Evolutionary conservation across 192 early-diverging fungal species (phyloP).

Genomic region (Glomus cerebriforme): DNA sequence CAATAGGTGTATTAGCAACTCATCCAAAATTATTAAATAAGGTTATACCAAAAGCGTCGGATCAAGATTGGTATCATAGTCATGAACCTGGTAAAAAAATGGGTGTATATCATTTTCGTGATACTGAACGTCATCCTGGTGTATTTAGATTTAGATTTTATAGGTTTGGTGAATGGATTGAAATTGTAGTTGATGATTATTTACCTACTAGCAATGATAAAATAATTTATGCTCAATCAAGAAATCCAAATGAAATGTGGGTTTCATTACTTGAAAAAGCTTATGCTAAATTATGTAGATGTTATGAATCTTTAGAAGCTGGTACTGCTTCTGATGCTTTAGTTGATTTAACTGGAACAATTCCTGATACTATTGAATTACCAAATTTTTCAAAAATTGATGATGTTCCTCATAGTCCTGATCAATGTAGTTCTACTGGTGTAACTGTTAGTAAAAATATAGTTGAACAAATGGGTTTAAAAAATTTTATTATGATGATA

Average conservation of each 20-base stretch:
- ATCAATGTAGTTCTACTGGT: background rate
- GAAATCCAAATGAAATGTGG: conserved; percentile 51
- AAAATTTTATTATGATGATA: conserved; percentile 35
- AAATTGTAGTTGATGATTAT: conserved; percentile 56
- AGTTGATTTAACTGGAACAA: conserved; percentile 48
- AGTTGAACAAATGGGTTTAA: conserved; percentile 32
- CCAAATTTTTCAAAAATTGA: background rate
- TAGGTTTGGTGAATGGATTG: conserved; percentile 50
- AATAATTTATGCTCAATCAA: conserved; percentile 47
- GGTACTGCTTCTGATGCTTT: conserved; percentile 40
- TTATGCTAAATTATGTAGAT: conserved; percentile 51
- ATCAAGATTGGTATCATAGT: conserved; percentile 35
- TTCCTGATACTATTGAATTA: conserved; percentile 47
- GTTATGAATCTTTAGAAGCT: conserved; percentile 40
- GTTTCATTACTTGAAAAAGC: conserved; percentile 53
- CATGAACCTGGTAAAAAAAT: conserved; percentile 23
- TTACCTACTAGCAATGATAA: conserved; percentile 40
- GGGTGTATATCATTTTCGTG: conserved; percentile 26
- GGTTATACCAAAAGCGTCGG: conserved; percentile 26
- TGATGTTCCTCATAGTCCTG: background rate
- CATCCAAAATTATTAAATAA: conserved; percentile 29
- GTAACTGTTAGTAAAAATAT: background rate
- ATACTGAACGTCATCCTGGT: conserved; percentile 33
- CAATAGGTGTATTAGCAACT: conserved; percentile 27
- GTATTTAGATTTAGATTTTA: conserved; percentile 54